Base-by-base conservation (phyloP, 495 filamentous ascomycete species). In the Hypoxylon lienhwacheense region DNA sequence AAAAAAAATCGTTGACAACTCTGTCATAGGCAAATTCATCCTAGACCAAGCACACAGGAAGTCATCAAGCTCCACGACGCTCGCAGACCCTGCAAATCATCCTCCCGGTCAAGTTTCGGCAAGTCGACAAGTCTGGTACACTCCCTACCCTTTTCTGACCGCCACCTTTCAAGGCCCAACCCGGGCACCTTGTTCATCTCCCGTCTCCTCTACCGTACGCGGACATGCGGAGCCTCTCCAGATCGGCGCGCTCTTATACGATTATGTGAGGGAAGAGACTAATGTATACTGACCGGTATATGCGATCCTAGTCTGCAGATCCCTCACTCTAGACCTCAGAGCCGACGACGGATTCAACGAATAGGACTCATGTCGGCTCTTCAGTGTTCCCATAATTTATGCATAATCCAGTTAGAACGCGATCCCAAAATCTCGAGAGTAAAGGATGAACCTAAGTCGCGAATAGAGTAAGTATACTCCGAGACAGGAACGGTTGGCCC, bases 211-310 rank as follows among this genome's bases (percentile, higher is more conserved):
- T 7, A 16, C 21, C 17, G 7, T 39, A 34, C n/a, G 17, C 22
- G 16, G 17, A 37, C 15, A 6, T 33, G 29, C 10, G 45, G 43
- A 35, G 41, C 14, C 40, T 42, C 40, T 33, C 11, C 5, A 49
- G 25, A 25, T 29, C 25, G 25, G 5, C 21, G 16, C 35, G 19
- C 28, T 36, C 34, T 2, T 17, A 35, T 34, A 46, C 55, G 55
- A 61, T 46, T 61, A 61, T 49, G 51, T 50, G 43, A 55, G 33
- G 6, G 33, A 29, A 47, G 12, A 11, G 14, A 19, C 26, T 47
- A 28, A 40, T 14, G 34, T 52, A 51, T 44, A 52, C 51, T 39
- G 46, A 21, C 24, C 47, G 57, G 47, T 61, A 40, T 52, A 53
- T 56, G 47, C 52, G 17, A 11, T 53, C 10, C 0, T 40, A 6